These are phyloP conservation scores for Mucor plumbeus DNA, from an alignment of 371 early-diverging fungal genomes.

Conservation along the genomic window DNA sequence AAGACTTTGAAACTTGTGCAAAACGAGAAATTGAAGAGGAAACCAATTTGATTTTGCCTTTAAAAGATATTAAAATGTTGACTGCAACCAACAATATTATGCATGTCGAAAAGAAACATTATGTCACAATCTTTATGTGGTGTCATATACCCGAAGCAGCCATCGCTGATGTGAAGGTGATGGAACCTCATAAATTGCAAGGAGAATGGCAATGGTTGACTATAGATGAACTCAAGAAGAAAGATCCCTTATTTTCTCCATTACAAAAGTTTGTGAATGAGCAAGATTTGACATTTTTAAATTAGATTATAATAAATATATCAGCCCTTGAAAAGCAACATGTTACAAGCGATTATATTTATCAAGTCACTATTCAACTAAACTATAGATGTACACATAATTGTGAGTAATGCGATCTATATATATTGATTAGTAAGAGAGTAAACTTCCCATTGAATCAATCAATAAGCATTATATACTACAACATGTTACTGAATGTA, in stretches of 20 bases:
- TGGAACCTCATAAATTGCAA: conserved; percentile 68
- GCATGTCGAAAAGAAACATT: conserved; percentile 58
- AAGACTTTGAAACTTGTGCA: conserved; percentile 66
- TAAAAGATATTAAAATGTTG: conserved; percentile 39
- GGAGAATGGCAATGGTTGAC: conserved; percentile 63
- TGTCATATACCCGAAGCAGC: conserved; percentile 28
- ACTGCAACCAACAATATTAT: conserved; percentile 67
- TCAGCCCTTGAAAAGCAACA: too few relatives aligned
- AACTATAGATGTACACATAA: too few relatives aligned
- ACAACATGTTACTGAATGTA: background rate
- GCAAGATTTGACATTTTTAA: conserved; percentile 20
- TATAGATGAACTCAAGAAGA: conserved; percentile 41
- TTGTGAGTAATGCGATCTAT: too few relatives aligned
- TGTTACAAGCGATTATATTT: background rate
- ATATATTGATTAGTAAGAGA: too few relatives aligned
- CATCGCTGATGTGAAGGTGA: conserved; percentile 31
- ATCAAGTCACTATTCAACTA: background rate
- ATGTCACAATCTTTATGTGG: conserved; percentile 70
- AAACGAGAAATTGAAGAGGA: conserved; percentile 66
- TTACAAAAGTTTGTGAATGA: conserved; percentile 28
- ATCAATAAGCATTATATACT: too few relatives aligned
- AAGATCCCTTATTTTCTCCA: conserved; percentile 52
- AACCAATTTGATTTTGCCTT: conserved; percentile 51
- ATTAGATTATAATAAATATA: background rate
- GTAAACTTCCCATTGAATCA: too few relatives aligned